Conservation (phyloP, 2,329 filamentous ascomycete genomes). For the Diaporthe sp. region DNA sequence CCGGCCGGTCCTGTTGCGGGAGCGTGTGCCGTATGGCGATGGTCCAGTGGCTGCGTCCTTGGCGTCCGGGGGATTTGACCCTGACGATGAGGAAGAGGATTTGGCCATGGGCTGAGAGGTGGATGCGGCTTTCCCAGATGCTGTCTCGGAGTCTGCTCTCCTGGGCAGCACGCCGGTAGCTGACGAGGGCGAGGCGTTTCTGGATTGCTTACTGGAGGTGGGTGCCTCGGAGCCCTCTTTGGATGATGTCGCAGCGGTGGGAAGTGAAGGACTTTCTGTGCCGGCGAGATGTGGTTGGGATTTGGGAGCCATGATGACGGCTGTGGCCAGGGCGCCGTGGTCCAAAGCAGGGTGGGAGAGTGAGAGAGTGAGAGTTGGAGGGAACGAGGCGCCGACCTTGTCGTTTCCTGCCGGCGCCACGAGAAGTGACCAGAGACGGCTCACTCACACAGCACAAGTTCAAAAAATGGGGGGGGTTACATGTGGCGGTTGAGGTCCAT, state of each 20-base stretch:
- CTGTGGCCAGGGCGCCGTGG: conserved; percentile 33
- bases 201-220: conserved; percentile 46
- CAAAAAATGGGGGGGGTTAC: conserved; percentile 30
- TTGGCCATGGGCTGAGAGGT: conserved; percentile 63
- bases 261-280: conserved; percentile 46
- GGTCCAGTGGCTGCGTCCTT: conserved; percentile 69
- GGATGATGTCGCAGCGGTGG: conserved; percentile 47
- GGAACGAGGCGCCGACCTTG: conserved; percentile 40
- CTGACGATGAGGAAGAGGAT: conserved; percentile 61
- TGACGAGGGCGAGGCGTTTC: conserved; percentile 45
- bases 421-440: conserved; percentile 25
- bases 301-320: conserved; percentile 55
- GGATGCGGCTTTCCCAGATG: conserved; percentile 43
- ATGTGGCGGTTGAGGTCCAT: conserved; percentile 39
- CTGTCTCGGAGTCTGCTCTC: conserved; percentile 49
- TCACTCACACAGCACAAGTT: conserved; percentile 27
- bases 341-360: conserved; percentile 2
- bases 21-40: conserved; percentile 91
- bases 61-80: conserved; percentile 58
- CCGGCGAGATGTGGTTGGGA: conserved; percentile 48
- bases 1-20: conserved; percentile 85
- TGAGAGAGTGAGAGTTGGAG: not conserved
- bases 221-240: conserved; percentile 48
- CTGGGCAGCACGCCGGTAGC: conserved; percentile 49
- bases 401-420: conserved; percentile 41